These are phyloP conservation scores for Calophaca sinica DNA, from an alignment of 306 rosid species.

Conservation along the genomic window DNA sequence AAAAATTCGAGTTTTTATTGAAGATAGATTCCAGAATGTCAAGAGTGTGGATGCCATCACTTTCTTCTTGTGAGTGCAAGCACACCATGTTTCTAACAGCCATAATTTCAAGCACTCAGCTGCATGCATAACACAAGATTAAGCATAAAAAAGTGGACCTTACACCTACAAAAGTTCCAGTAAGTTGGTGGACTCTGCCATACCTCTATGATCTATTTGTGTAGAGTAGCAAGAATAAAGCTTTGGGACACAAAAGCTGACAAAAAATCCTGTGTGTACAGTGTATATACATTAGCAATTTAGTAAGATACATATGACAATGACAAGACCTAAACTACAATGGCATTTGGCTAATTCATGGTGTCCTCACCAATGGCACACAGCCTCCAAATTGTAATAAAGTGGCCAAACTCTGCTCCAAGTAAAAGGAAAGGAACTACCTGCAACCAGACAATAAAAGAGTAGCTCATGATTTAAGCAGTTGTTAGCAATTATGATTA, in stretches of 20 bases:
- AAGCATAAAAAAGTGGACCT: constrained; percentile 20
- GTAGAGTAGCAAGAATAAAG: constrained; percentile 71
- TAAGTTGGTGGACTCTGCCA: constrained; percentile 5
- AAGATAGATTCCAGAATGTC: constrained; percentile 84
- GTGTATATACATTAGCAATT: constrained; percentile 19
- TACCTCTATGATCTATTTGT: constrained; percentile 74
- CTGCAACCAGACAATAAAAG: constrained; percentile 51
- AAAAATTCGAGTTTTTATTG: constrained; percentile 72
- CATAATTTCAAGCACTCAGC: constrained; percentile 61
- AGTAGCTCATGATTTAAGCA: background rate
- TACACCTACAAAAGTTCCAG: background rate
- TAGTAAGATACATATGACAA: constrained; percentile 7
- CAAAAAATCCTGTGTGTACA: constrained; percentile 64
- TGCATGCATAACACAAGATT: constrained; percentile 55
- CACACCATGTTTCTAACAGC: constrained; percentile 71
- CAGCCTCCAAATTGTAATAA: constrained; percentile 80
- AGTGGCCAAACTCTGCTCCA: constrained; percentile 87
- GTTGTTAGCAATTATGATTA: constrained; percentile 21
- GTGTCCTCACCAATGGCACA: constrained; percentile 68
- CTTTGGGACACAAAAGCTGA: constrained; percentile 80
- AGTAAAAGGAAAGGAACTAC: constrained; percentile 80
- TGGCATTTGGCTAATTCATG: background rate
- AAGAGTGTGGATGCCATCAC: constrained; percentile 60
- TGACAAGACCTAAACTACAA: background rate
- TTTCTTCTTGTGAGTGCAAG: constrained; percentile 84